phyloP scores from a whole-genome alignment of 495 filamentous ascomycete species.

The Penicillium atrosanguineum region DNA sequence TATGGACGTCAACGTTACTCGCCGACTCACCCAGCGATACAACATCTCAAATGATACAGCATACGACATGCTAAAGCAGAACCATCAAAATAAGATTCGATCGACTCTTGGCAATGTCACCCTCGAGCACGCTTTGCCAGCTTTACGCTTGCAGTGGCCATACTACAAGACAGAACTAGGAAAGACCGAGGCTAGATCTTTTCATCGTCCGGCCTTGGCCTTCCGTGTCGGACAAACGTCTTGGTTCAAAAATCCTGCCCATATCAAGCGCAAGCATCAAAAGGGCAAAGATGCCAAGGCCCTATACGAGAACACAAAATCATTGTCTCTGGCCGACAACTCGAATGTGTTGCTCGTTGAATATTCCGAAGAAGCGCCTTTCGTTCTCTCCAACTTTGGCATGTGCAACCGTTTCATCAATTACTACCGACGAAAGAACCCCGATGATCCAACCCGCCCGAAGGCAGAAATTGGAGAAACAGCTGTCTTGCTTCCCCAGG shows the following conservation, averaged over 20 bases:
- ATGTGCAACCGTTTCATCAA: constrained; percentile 96
- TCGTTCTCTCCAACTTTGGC: constrained; percentile 88
- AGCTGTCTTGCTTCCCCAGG: constrained; percentile 80
- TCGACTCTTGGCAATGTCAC: constrained; percentile 81
- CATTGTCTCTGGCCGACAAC: constrained; percentile 83
- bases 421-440: constrained; percentile 87
- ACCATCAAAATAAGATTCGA: constrained; percentile 91
- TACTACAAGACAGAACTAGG: constrained; percentile 84
- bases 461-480: constrained; percentile 83
- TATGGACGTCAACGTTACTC: constrained; percentile 38
- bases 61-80: constrained; percentile 94
- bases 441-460: constrained; percentile 70
- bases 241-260: constrained; percentile 44
- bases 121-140: constrained; percentile 89
- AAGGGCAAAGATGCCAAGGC: constrained; percentile 72
- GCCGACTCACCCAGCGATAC: constrained; percentile 69
- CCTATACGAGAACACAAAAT: constrained; percentile 69
- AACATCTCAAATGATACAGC: constrained; percentile 95
- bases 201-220: constrained; percentile 75
- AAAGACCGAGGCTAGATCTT: constrained; percentile 78
- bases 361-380: constrained; percentile 92
- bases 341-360: constrained; percentile 83
- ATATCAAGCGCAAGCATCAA: constrained; percentile 70
- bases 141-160: constrained; percentile 85
- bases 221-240: constrained; percentile 61